These are phyloP conservation scores for Arthroderma sp. DNA, from an alignment of 2,329 filamentous ascomycete genomes.

Conservation along the genomic window DNA sequence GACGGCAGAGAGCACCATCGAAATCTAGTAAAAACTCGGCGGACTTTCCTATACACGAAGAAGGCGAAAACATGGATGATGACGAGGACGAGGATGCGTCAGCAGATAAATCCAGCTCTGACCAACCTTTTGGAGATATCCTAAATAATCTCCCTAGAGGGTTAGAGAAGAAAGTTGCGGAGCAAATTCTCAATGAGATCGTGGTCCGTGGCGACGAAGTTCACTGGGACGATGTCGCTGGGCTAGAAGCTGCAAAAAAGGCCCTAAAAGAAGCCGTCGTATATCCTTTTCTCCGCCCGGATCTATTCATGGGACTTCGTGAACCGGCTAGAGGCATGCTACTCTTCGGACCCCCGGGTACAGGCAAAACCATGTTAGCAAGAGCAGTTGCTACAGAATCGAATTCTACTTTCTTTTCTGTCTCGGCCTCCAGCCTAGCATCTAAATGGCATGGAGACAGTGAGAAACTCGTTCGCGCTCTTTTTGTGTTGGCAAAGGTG, in stretches of 20 bases:
- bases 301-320: conserved; percentile 87
- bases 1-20: not conserved
- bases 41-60: not conserved
- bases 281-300: conserved; percentile 88
- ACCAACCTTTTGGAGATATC: conserved; percentile 51
- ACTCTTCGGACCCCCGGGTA: conserved; percentile 92
- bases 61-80: conserved; percentile 26
- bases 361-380: conserved; percentile 96
- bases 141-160: conserved; percentile 70
- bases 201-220: conserved; percentile 90
- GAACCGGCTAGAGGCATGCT: conserved; percentile 93
- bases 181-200: conserved; percentile 91
- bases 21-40: not conserved
- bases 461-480: conserved; percentile 85
- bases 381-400: conserved; percentile 91
- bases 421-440: conserved; percentile 85
- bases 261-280: conserved; percentile 92
- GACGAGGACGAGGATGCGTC: conserved; percentile 29
- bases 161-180: conserved; percentile 69
- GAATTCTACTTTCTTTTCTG: conserved; percentile 90
- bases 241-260: conserved; percentile 77
- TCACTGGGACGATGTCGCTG: conserved; percentile 86
- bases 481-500: conserved; percentile 79
- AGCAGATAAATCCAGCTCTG: conserved; percentile 34
- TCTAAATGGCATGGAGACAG: conserved; percentile 94